phyloP scores from a whole-genome alignment of 495 filamentous ascomycete genomes.

The Penicillium salamii region DNA sequence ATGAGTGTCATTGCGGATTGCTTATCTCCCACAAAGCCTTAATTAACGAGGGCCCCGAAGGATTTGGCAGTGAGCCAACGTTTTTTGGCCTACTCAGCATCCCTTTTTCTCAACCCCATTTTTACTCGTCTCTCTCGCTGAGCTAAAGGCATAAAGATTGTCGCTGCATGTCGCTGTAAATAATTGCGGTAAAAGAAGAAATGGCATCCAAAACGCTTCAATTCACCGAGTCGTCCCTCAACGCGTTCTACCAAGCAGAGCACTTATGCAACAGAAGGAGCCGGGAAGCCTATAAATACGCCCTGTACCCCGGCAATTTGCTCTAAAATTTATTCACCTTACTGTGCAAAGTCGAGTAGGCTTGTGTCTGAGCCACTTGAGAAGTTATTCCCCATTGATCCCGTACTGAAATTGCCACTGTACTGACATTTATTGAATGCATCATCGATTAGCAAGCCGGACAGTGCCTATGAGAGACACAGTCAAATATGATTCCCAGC shows the following conservation, averaged over 20 bases:
- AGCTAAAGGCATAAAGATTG: neutral
- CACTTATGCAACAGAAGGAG: neutral
- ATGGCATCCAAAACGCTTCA: neutral
- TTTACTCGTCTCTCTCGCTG: neutral
- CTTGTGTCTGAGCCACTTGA: neutral
- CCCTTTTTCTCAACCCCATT: neutral
- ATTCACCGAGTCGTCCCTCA: neutral
- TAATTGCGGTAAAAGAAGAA: neutral
- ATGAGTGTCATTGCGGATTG: neutral
- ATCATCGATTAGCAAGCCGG: too few species aligned
- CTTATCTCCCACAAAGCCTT: neutral
- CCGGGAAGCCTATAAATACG: constrained; percentile 1
- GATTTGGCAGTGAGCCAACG: neutral
- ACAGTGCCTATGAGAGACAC: too few species aligned
- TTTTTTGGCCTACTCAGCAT: constrained; percentile 1
- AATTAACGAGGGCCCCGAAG: neutral
- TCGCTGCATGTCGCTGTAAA: neutral
- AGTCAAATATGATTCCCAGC: too few species aligned
- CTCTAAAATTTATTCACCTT: neutral
- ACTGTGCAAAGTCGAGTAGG: neutral
- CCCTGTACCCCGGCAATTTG: neutral
- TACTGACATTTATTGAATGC: neutral
- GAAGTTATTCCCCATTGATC: neutral
- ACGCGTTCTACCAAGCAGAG: too few species aligned
- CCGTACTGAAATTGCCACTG: neutral